Conservation (phyloP, 495 filamentous ascomycete genomes). For the Wilcoxina mikolae region DNA sequence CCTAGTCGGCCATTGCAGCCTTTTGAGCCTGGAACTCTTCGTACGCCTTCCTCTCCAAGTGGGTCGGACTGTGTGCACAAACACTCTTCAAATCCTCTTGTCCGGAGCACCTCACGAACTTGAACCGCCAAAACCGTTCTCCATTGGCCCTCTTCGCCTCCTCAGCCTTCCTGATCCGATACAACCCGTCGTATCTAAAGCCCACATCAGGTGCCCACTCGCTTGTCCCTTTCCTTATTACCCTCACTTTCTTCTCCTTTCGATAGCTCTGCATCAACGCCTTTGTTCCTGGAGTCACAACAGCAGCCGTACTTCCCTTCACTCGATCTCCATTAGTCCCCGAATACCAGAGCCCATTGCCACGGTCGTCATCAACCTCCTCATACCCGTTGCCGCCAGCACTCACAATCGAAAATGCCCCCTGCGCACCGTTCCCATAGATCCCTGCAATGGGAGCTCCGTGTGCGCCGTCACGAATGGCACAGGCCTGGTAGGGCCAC, state of each 20-base stretch:
- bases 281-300: too few species aligned
- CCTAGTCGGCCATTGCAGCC: too few species aligned
- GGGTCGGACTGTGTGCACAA: not conserved
- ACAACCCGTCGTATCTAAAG: slow-evolving; percentile 26
- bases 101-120: not conserved
- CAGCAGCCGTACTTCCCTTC: too few species aligned
- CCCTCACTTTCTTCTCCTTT: too few species aligned
- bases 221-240: slow-evolving; percentile 25
- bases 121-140: not conserved
- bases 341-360: slow-evolving; percentile 13
- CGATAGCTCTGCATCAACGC: too few species aligned
- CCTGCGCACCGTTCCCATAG: slow-evolving; percentile 36
- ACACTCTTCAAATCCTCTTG: not conserved
- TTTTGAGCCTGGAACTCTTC: too few species aligned
- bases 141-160: not conserved
- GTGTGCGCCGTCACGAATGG: slow-evolving; percentile 43
- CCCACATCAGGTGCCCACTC: slow-evolving; percentile 36
- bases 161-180: slow-evolving; percentile 2
- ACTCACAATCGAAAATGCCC: slow-evolving; percentile 21
- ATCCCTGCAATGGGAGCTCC: slow-evolving; percentile 31
- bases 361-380: slow-evolving; percentile 11
- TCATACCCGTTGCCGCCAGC: slow-evolving; percentile 4
- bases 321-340: slow-evolving; percentile 29
- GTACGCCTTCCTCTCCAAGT: not conserved
- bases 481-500: slow-evolving; percentile 42